A percentile compares a stretch with the other conserved stretches of the same genome.
Conservation (phyloP, 129 eudicot genomes). For the Saussurea involucrata region DNA sequence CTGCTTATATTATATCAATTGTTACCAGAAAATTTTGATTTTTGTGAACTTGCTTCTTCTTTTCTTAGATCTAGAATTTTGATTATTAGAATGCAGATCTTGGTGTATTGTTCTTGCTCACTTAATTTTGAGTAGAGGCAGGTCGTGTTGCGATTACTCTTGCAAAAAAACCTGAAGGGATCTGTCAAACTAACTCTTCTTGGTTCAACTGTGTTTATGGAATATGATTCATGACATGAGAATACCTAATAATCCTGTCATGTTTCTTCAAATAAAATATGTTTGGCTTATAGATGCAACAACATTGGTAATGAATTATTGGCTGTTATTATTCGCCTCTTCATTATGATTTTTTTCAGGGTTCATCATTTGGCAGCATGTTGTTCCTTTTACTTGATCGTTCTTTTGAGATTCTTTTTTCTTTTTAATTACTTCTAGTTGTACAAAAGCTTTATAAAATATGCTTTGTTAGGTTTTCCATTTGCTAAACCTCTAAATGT, state of each 20-base stretch:
- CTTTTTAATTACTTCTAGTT: not conserved
- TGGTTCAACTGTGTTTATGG: not conserved
- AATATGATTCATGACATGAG: not conserved
- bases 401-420: not conserved
- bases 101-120: not conserved
- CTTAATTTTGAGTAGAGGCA: not conserved
- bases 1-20: slow-evolving; percentile 4
- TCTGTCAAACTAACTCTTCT: not conserved
- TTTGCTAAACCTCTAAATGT: not conserved
- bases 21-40: not conserved
- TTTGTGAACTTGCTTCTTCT: not conserved
- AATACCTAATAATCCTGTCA: not conserved
- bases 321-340: not conserved
- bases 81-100: not conserved
- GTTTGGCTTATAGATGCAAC: not conserved
- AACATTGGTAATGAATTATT: not conserved
- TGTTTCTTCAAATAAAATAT: not conserved
- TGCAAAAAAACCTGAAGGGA: not conserved
- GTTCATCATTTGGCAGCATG: not conserved
- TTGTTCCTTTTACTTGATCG: not conserved
- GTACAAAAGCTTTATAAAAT: not conserved
- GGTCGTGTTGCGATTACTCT: not conserved
- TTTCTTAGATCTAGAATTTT: slow-evolving; percentile 9
- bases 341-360: not conserved
- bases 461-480: not conserved